Base-by-base conservation (phyloP, 2,329 filamentous ascomycete species). In the Coniochaeta ligniaria region DNA sequence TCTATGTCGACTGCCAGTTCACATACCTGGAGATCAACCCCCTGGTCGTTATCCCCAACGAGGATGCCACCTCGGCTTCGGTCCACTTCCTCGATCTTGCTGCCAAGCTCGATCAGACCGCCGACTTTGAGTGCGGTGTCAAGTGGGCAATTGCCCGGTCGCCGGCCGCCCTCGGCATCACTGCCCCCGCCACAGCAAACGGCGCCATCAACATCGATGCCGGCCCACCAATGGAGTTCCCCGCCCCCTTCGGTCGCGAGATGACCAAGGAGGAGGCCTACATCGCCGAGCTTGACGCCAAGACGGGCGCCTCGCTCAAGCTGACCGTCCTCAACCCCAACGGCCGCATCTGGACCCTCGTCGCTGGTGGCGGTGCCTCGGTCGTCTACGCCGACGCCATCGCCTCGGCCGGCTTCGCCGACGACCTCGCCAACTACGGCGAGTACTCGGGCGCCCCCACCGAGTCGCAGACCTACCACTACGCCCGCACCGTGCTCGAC, bases 21-120 rank as follows among this genome's bases (percentile, higher is more conserved):
- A 98, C 95, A 73, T 99, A 99, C 83, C 92, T 99, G 70, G 95
- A 99, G 81, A 99, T 99, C 84, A 99, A 99, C 87, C 95, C 95
- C 69, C 83, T 99, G 66, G 95, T 99, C 64, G 95, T 97, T 75
- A 94, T 99, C 71, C 95, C 95, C 76, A 98, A 98, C 77, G 89
- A 85, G 67, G 88, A 93, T 70, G 90, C 85, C 74, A 98, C 94
- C 68, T 96, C 92, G 62, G 95, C 95, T 61, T 89, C 92, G 47
- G 95, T 99, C 60, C 86, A 97, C 86, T 99, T 99, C 88, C 87
- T 99, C 69, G 95, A 99, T 82, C 84, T 99, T 75, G 95, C 95
- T 71, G 95, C 95, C 75, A 99, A 99, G 87, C 83, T 99, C 65
- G 95, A 99, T 77, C 95, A 99, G 83, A 99, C 95, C 65, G 95